Percentiles rank a stretch among this genome's conserved stretches.
Conservation (phyloP, 116 monocot genomes). For the Iris pallida region DNA sequence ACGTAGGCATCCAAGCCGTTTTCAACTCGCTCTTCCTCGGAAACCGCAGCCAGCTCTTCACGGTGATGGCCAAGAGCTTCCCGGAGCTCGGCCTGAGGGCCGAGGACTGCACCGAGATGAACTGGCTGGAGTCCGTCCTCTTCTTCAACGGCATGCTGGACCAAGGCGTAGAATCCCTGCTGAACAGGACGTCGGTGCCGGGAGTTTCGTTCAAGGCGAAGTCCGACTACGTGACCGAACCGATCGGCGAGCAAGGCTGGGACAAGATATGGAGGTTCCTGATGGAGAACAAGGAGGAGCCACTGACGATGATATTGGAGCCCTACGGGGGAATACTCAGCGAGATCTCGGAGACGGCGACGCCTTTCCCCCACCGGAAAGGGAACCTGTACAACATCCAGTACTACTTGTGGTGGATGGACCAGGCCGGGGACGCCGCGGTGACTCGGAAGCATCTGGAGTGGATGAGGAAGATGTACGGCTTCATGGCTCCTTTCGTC, state of each 20-base stretch:
- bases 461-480: conserved; percentile 35
- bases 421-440: background rate
- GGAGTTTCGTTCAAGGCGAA: conserved; percentile 41
- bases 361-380: conserved; percentile 35
- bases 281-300: conserved; percentile 1
- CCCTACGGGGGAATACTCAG: conserved; percentile 34
- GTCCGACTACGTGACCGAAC: conserved; percentile 40
- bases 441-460: conserved; percentile 23
- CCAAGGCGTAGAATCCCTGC: conserved; percentile 6
- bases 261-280: conserved; percentile 31
- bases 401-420: conserved; percentile 34
- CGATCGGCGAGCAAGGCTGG: conserved; percentile 18
- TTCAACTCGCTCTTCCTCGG: conserved; percentile 48
- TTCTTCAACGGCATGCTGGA: conserved; percentile 15
- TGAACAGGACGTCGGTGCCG: no score
- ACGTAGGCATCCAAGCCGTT: conserved; percentile 11
- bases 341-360: conserved; percentile 11
- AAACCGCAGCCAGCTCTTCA: conserved; percentile 10
- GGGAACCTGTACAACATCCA: conserved; percentile 36
- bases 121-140: conserved; percentile 31
- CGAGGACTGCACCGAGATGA: conserved; percentile 43
- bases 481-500: conserved; percentile 32
- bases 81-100: conserved; percentile 34
- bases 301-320: conserved; percentile 17
- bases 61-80: conserved; percentile 24